Evolutionary conservation across 140 eudicot species (phyloP), one percentile per base, ranked within the genome.

Genomic region (Flaveria floridana): DNA sequence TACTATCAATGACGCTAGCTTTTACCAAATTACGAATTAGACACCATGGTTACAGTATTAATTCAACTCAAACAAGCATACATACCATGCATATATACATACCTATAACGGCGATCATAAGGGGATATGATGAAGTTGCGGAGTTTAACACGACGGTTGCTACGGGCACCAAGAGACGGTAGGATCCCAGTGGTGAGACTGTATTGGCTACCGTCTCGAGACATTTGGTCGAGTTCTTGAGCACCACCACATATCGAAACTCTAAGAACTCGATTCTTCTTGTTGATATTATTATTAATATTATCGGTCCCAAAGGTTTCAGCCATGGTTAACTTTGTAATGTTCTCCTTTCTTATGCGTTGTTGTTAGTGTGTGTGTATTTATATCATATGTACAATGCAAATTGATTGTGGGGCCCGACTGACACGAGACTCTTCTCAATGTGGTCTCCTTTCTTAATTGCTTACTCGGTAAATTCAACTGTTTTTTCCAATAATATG

Each of bases 161-260:
- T 84, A 51, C 84, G 82, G 1, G 92, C 92, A n/a, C 96, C 96
- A 7, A 89, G 92, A 34, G 96, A 74, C 2, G 96, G 96, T 25
- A 87, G 69, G 56, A 86, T 71, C 10, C 89, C 92, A 69, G 82
- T 76, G 28, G 88, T 73, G 5, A 81, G 52, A 71, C 87, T 85
- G 67, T 87, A 91, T 23, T 85, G 91, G 73, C 97, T 91, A 13
- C 91, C 89, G 70, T 89, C 96, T 73, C 87, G 75, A 0, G 97
- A 90, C 20, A 90, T 23, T 71, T 90, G 88, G 62, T 89, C 89
- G 12, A 86, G 77, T 66, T 82, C 95, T n/a, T 82, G 61, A 20
- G 80, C 82, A 14, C 65, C 83, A 23, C 87, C 93, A 28, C 96
- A 89, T 81, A 85, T 80, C 48, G 90, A 84, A 68, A 73, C 93